Percentiles rank a stretch among this genome's conserved stretches.
These are phyloP conservation scores for Pilasporangium apinafurcum DNA, from an alignment of 352 stramenopile genomes.

Conservation along the genomic window DNA sequence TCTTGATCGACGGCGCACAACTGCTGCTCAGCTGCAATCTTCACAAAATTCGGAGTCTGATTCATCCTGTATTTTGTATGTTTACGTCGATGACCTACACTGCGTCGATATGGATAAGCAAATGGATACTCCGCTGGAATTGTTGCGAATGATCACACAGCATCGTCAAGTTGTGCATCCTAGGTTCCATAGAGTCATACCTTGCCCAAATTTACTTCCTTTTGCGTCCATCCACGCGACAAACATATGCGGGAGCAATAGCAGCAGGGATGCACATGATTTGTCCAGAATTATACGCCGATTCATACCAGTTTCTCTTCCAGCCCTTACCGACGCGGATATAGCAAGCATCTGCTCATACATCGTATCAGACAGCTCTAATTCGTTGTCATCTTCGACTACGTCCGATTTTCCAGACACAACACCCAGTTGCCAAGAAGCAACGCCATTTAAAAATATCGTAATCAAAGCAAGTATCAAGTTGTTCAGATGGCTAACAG, in stretches of 20 bases:
- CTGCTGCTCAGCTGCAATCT: not conserved
- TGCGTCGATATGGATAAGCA: slow-evolving; percentile 10
- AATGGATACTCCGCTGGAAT: slow-evolving; percentile 32
- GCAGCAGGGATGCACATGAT: not conserved
- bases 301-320: slow-evolving; percentile 28
- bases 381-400: not conserved
- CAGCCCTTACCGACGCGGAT: slow-evolving; percentile 27
- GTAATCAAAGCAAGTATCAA: slow-evolving; percentile 55
- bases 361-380: slow-evolving; percentile 3
- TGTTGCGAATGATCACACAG: slow-evolving; percentile 41
- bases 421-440: slow-evolving; percentile 18
- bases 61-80: slow-evolving; percentile 5
- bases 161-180: slow-evolving; percentile 32
- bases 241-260: not conserved
- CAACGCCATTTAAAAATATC: slow-evolving; percentile 20
- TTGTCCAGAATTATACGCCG: slow-evolving; percentile 18
- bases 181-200: slow-evolving; percentile 15
- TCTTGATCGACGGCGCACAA: not conserved
- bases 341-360: slow-evolving; percentile 43
- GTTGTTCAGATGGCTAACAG: slow-evolving; percentile 32
- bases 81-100: slow-evolving; percentile 68
- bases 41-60: not conserved
- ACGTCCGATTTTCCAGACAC: not conserved
- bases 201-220: slow-evolving; percentile 16
- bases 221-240: slow-evolving; percentile 19